Base-by-base conservation (phyloP, 176 grass and related monocot species). In the Oryza coarctata region DNA sequence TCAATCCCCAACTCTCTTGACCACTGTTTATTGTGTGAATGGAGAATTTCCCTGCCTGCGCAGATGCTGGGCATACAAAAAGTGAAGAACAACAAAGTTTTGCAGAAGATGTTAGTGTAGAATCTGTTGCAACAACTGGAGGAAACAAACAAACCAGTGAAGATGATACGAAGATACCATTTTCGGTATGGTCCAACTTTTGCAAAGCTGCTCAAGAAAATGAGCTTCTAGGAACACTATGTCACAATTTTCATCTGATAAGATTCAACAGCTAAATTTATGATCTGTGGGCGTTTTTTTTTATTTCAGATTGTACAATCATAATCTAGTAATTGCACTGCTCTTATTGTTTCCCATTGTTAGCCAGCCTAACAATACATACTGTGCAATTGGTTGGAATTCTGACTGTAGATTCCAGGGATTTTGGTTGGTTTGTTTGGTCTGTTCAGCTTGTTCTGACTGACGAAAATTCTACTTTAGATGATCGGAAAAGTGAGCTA, bases 101-200 rank as follows among this genome's bases (percentile, higher is more conserved):
- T 32, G 69, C 88, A 75, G 97, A 96, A 74, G 93, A 99, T 75
- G 69, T 55, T 75, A 88, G 50, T 47, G 71, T 65, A 10, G 91
- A 99, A 83, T 61, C 88, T 78, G 73, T 68, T 65, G 52, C 65
- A 57, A 75, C 70, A 85, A 72, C 93, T 44, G 87, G 78, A 87
- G 27, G 83, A 26, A 94, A 87, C 74, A 98, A 95, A 80, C 77
- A 90, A 31, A 90, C 66, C 20, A 88, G 62, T 83, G 97, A 99
- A 83, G 93, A 96, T 85, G 93, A 93, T 34, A 50, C 86, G 1
- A 95, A 94, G 77, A 85, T 78, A 63, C 61, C 82, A 34, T 93
- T 63, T 70, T 62, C 49, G 79, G 96, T 99, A 95, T 73, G 77
- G 65, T 75, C 68, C 22, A 73, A 18, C 39, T 76, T 75, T 39